Evolutionary conservation across 768 basidiomycete genomes (phyloP).

Genomic region (Filobasidium floriforme): DNA sequence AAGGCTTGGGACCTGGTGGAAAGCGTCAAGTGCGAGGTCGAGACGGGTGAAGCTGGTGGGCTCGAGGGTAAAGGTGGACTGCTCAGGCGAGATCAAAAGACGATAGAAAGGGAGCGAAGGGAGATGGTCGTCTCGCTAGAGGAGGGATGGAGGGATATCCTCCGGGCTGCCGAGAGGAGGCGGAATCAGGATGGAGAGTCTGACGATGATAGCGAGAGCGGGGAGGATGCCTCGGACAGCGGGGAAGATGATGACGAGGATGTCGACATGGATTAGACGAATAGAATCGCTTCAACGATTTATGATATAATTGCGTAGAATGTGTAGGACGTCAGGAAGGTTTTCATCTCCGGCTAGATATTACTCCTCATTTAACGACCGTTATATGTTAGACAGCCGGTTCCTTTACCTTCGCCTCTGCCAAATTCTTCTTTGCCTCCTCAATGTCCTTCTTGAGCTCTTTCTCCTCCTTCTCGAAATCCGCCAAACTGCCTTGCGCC

Average conservation of each 20-base stretch:
- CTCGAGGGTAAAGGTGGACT: conserved; percentile 3
- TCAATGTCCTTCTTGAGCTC: too few relatives aligned
- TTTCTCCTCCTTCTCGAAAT: too few relatives aligned
- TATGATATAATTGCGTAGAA: too few relatives aligned
- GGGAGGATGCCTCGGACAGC: conserved; percentile 10
- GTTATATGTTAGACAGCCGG: too few relatives aligned
- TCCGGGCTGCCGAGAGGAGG: conserved; percentile 19
- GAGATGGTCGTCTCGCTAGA: conserved; percentile 23
- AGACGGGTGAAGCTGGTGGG: conserved; percentile 14
- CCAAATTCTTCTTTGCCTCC: too few relatives aligned
- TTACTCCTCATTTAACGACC: too few relatives aligned
- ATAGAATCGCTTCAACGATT: too few relatives aligned
- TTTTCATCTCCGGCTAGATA: too few relatives aligned
- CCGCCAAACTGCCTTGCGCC: too few relatives aligned
- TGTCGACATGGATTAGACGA: conserved; percentile 14
- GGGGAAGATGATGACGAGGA: conserved; percentile 9
- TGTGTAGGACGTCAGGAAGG: too few relatives aligned
- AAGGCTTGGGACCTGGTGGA: conserved; percentile 28
- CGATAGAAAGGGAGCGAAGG: conserved; percentile 18
- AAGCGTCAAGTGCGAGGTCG: conserved; percentile 24
- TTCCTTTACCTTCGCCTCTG: too few relatives aligned
- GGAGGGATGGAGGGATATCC: conserved; percentile 20
- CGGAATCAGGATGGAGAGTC: conserved; percentile 13
- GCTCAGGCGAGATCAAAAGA: neutral
- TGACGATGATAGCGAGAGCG: conserved; percentile 15